Percentiles rank a stretch among this genome's conserved stretches.
Evolutionary conservation across 257 asterid genomes (phyloP).

Genomic region (Cordia subcordata): DNA sequence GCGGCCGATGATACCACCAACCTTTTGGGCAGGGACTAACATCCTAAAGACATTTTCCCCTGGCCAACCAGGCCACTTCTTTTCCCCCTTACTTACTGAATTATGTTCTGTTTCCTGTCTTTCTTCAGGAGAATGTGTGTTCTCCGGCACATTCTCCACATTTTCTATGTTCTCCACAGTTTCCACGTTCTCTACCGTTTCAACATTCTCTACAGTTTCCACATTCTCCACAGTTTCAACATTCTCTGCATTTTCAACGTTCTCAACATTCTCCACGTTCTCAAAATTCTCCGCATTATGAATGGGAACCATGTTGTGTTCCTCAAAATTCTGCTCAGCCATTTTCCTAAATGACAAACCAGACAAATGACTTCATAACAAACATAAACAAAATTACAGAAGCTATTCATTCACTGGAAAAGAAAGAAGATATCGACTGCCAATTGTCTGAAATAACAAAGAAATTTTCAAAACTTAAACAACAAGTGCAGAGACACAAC

Average conservation of each 20-base stretch:
- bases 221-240: background rate
- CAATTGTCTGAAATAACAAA: too few relatives aligned
- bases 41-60: constrained; percentile 72
- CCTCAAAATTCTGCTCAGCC: constrained; percentile 31
- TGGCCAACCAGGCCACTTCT: constrained; percentile 88
- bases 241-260: background rate
- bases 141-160: constrained; percentile 27
- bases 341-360: constrained; percentile 26
- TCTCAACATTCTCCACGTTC: constrained; percentile 2
- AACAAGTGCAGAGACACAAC: background rate
- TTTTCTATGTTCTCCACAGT: constrained; percentile 20
- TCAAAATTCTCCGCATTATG: background rate
- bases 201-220: constrained; percentile 8
- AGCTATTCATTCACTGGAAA: background rate
- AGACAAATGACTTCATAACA: background rate
- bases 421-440: too few relatives aligned
- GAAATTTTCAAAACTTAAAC: too few relatives aligned
- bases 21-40: constrained; percentile 64
- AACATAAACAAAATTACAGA: background rate
- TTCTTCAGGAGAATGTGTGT: constrained; percentile 30
- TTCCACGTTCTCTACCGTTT: constrained; percentile 13
- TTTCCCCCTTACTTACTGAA: constrained; percentile 42
- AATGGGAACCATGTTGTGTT: too few relatives aligned
- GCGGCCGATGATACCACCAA: constrained; percentile 76
- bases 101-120: constrained; percentile 27